Evolutionary conservation across 176 grass and related monocot genomes (phyloP).

Genomic region (Juncus inflexus): DNA sequence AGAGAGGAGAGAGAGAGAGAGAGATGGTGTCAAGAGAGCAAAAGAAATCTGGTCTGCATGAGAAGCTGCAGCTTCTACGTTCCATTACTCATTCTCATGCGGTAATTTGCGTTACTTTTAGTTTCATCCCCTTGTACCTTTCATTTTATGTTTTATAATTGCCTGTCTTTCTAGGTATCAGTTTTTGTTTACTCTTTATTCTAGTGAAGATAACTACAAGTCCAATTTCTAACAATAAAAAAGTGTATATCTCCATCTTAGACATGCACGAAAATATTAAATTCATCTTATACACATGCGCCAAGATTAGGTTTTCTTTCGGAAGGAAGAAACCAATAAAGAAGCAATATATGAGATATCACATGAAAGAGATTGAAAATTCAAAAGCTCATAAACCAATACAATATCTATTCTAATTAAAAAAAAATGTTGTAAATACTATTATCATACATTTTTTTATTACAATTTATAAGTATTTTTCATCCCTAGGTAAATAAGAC

Average conservation of each 20-base stretch:
- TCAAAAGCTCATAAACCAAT: too few relatives aligned
- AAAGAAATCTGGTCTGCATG: conserved; percentile 45
- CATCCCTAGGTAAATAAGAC: conserved; percentile 40
- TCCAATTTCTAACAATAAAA: too few relatives aligned
- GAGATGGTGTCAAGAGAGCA: conserved; percentile 44
- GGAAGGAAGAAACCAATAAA: not conserved
- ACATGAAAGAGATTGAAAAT: too few relatives aligned
- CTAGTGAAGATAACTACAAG: too few relatives aligned
- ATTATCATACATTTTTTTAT: too few relatives aligned
- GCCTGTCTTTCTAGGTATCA: not conserved
- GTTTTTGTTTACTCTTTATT: not conserved
- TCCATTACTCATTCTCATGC: conserved; percentile 66
- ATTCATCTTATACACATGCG: too few relatives aligned
- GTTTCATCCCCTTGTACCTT: not conserved
- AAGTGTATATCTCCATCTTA: too few relatives aligned
- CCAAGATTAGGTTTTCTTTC: too few relatives aligned
- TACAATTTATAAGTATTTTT: not conserved
- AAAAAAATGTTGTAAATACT: too few relatives aligned
- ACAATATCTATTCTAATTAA: too few relatives aligned
- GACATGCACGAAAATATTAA: too few relatives aligned
- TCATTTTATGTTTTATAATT: not conserved
- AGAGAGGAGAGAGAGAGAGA: not conserved
- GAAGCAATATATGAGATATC: too few relatives aligned
- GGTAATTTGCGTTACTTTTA: conserved; percentile 36
- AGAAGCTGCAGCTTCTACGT: conserved; percentile 70